phyloP scores from a whole-genome alignment of 2,329 filamentous ascomycete genomes.

The Davidsoniella eucalypti region DNA sequence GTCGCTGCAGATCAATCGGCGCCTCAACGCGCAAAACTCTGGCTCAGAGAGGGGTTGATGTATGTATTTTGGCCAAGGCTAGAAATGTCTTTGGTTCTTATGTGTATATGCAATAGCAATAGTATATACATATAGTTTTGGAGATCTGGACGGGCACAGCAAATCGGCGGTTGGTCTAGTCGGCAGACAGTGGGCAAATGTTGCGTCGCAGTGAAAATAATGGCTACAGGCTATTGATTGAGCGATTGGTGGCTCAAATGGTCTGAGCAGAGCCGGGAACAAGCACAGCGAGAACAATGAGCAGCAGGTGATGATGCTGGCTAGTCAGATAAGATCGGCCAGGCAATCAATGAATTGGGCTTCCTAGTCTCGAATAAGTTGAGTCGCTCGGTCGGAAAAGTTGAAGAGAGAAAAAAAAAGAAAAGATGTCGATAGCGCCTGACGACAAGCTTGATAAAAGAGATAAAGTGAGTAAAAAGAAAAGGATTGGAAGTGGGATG shows the following conservation, averaged over 20 bases:
- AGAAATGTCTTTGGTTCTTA: not conserved
- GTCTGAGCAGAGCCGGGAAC: no score
- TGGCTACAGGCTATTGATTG: no score
- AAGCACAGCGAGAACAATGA: not conserved
- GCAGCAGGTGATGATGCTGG: not conserved
- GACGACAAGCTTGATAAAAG: not conserved
- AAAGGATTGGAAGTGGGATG: not conserved
- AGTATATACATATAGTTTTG: no score
- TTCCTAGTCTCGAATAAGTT: no score
- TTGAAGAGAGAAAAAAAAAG: not conserved
- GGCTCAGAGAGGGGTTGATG: not conserved
- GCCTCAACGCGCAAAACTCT: not conserved
- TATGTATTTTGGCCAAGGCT: not conserved
- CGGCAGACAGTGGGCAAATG: no score
- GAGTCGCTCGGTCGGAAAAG: no score
- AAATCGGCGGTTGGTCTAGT: not conserved
- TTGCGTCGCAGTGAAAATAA: not conserved
- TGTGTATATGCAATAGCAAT: not conserved
- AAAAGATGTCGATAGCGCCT: not conserved
- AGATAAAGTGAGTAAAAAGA: not conserved
- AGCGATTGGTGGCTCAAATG: no score
- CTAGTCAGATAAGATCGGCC: no score
- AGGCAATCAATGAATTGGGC: not conserved
- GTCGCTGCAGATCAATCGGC: conserved; percentile 9
- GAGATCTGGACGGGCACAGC: not conserved